phyloP scores from a whole-genome alignment of 495 filamentous ascomycete genomes.

The Xylaria bambusicola region DNA sequence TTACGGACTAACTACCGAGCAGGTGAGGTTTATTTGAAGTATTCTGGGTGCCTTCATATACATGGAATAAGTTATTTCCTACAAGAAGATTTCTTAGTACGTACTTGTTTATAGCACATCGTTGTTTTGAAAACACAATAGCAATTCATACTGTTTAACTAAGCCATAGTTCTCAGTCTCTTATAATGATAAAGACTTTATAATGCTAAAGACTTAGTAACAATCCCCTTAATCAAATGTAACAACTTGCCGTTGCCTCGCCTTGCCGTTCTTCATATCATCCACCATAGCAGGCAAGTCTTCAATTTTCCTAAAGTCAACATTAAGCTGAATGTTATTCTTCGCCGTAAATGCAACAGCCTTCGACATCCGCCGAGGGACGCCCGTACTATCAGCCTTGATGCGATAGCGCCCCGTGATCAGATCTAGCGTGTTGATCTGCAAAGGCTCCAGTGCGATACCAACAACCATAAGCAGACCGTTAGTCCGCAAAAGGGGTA shows the following conservation, averaged over 20 bases:
- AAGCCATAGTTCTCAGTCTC: too few species aligned
- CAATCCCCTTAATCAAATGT: constrained; percentile 1
- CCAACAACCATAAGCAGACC: constrained; percentile 47
- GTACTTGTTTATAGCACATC: too few species aligned
- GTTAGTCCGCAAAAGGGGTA: constrained; percentile 3
- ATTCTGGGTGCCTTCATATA: too few species aligned
- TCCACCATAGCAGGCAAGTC: constrained; percentile 37
- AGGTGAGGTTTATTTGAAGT: too few species aligned
- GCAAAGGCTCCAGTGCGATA: constrained; percentile 34
- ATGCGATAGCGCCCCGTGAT: constrained; percentile 23
- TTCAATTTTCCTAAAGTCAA: constrained; percentile 37
- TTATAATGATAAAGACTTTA: neutral
- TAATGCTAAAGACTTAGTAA: neutral
- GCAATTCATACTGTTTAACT: too few species aligned
- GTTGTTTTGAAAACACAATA: too few species aligned
- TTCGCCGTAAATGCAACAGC: constrained; percentile 34
- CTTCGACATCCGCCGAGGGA: constrained; percentile 40
- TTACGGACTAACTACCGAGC: constrained; percentile 27
- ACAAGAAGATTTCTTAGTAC: too few species aligned
- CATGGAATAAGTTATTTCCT: too few species aligned
- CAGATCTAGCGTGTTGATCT: constrained; percentile 26
- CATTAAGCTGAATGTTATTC: constrained; percentile 30
- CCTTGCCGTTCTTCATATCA: constrained; percentile 18
- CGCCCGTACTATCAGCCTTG: constrained; percentile 32
- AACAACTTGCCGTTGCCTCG: constrained; percentile 13